Conservation (phyloP, 148 eudicot species). For the Silene latifolia region DNA sequence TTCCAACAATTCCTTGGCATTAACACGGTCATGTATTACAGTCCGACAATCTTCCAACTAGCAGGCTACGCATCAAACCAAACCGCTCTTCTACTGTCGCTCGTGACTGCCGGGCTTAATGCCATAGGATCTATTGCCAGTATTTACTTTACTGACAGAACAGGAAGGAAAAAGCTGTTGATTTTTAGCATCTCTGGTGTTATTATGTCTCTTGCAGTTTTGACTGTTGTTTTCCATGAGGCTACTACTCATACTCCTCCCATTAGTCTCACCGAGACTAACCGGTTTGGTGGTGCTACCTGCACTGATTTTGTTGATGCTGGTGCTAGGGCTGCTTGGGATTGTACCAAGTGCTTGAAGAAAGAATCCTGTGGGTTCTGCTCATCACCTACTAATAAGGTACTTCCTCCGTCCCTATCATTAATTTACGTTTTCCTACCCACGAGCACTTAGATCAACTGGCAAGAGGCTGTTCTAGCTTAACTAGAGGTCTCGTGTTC, state of each 20-base stretch:
- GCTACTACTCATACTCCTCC: constrained; percentile 7
- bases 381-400: constrained; percentile 12
- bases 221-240: constrained; percentile 35
- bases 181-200: constrained; percentile 49
- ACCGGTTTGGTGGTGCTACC: background rate
- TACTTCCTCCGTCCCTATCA: background rate
- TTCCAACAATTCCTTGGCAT: constrained; percentile 70
- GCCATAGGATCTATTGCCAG: constrained; percentile 55
- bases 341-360: constrained; percentile 12
- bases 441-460: too few species aligned
- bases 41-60: constrained; percentile 57
- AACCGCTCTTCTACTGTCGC: constrained; percentile 62
- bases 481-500: too few species aligned
- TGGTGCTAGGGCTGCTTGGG: background rate
- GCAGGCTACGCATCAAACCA: constrained; percentile 60
- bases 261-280: background rate
- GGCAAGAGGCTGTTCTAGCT: too few species aligned
- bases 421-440: background rate
- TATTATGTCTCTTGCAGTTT: constrained; percentile 36
- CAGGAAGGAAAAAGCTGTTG: constrained; percentile 58
- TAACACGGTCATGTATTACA: constrained; percentile 72
- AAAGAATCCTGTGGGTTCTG: constrained; percentile 10
- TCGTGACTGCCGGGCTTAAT: constrained; percentile 58
- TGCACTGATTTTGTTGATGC: background rate
- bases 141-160: constrained; percentile 55